phyloP scores from a whole-genome alignment of 805 yeast genomes.

The Candida krabiensis region DNA sequence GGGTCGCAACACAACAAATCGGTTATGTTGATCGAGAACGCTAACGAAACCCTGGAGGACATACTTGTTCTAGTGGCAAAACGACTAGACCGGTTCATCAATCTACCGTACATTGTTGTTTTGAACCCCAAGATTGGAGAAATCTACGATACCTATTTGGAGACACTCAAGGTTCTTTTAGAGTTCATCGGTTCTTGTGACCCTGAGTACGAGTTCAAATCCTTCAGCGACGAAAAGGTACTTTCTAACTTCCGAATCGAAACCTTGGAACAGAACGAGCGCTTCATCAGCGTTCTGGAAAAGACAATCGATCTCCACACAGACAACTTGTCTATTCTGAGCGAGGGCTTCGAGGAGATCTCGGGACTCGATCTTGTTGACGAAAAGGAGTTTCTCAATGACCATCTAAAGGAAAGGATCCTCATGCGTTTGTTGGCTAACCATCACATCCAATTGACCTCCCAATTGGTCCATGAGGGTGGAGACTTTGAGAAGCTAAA shows the following conservation, averaged over 20 bases:
- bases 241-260: constrained; percentile 36
- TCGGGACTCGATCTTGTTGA: constrained; percentile 34
- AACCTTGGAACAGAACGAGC: constrained; percentile 52
- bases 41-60: constrained; percentile 56
- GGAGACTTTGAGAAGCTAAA: constrained; percentile 36
- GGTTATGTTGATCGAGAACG: constrained; percentile 40
- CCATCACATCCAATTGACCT: constrained; percentile 72
- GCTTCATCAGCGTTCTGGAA: constrained; percentile 52
- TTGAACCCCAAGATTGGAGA: constrained; percentile 84
- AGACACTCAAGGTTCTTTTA: constrained; percentile 58
- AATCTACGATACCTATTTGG: constrained; percentile 70
- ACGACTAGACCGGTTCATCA: constrained; percentile 66
- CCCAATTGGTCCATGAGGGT: constrained; percentile 39
- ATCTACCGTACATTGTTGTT: constrained; percentile 79
- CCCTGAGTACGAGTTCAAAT: constrained; percentile 7
- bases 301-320: constrained; percentile 73
- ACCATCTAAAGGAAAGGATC: constrained; percentile 80
- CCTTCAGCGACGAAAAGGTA: constrained; percentile 20
- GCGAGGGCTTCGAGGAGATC: constrained; percentile 73
- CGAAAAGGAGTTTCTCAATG: constrained; percentile 55
- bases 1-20: constrained; percentile 30
- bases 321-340: constrained; percentile 78
- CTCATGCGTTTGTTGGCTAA: constrained; percentile 84
- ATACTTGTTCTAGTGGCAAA: constrained; percentile 66
- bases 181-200: constrained; percentile 31